Evolutionary conservation across 2,329 filamentous ascomycete genomes (phyloP), one percentile per base, ranked within the genome.

Genomic region (Fusarium sp.): DNA sequence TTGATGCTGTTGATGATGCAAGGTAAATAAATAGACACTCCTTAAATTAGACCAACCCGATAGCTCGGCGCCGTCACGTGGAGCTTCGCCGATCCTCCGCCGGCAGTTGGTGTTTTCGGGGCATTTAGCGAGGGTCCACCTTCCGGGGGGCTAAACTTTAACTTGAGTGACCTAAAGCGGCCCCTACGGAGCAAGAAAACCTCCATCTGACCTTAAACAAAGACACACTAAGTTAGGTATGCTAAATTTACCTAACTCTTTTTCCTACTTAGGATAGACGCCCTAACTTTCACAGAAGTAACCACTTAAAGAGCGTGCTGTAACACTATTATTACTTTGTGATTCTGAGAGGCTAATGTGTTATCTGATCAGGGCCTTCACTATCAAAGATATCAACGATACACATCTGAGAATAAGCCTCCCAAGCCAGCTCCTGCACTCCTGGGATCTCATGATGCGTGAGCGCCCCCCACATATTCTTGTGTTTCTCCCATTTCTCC

Each of bases 11-110:
- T 40, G 46, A 21, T 42, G 56, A 32, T 57, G 58, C 46, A 32
- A 42, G 30, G 46, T 42, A 21, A 46, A 60, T 10, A 47, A 28
- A n/a, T n/a, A 44, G 18, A 23, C 11, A 21, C 25, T 60, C 56
- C 44, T 30, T 54, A 23, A 53, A 28, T 53, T 60, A 52, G 32
- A 50, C 70, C 66, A 71, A 43, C 70, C 56, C 65, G 53, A 67
- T 44, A 28, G 57, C 40, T 57, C 71, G 60, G 70, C 6, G 57
- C 40, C 50, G 43, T 73, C 71, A 73, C 71, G 70, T 73, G 71
- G 71, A 44, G 63, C 44, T 50, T 58, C 50, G 60, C 33, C 52
- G 61, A 59, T 62, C 46, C 54, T 72, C 63, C 53, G 50, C 56
- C 61, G 64, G 61, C 32, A 59, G 64, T 33, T 66, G 62, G 8